Percentiles rank a stretch among this genome's conserved stretches.
Conservation (phyloP, 805 yeast species). For the Ogataea trehalophila region DNA sequence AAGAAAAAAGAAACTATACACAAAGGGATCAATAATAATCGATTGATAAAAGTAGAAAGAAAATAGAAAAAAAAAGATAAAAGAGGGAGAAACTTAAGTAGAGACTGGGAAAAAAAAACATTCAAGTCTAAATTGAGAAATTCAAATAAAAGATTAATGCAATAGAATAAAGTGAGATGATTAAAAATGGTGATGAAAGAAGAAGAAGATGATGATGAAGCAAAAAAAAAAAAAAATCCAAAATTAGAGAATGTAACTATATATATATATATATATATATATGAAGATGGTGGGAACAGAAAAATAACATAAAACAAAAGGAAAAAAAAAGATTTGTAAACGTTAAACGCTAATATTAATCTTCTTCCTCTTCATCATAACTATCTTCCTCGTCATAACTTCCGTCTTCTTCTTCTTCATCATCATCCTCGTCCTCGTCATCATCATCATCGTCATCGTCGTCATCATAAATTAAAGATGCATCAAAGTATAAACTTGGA, state of each 20-base stretch:
- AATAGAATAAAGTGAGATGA: background rate
- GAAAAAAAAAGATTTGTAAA: background rate
- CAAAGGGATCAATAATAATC: background rate
- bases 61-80: background rate
- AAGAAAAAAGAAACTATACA: too few species aligned
- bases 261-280: background rate
- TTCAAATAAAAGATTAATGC: too few species aligned
- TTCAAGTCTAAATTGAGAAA: too few species aligned
- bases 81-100: background rate
- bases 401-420: conserved; percentile 12
- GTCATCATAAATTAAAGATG: conserved; percentile 37
- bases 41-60: background rate
- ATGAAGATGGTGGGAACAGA: background rate
- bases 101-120: too few species aligned
- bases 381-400: conserved; percentile 18
- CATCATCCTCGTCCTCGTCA: conserved; percentile 22
- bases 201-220: background rate
- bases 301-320: too few species aligned
- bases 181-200: background rate
- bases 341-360: background rate
- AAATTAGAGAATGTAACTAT: background rate
- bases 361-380: conserved; percentile 14
- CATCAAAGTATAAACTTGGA: conserved; percentile 85
- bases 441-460: conserved; percentile 27
- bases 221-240: background rate